Evolutionary conservation across 228 moss, liverwort and hornwort species (phyloP), one percentile per base, ranked within the genome.

Genomic region (Sphagnum magellanicum): DNA sequence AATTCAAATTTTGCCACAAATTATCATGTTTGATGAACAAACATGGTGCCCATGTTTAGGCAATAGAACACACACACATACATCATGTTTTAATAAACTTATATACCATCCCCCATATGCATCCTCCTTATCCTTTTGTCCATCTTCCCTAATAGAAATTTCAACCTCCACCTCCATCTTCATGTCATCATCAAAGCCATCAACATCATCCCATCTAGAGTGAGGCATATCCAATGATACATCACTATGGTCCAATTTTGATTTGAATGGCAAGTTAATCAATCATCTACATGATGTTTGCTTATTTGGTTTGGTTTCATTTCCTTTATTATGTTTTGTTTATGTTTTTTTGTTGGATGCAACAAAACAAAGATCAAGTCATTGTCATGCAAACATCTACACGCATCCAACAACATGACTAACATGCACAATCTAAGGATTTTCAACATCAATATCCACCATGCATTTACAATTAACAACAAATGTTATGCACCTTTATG

Each of bases 101-200:
- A n/a, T 80, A 71, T 83, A 83, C 15, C 75, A 72, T 65, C 78
- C 17, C 52, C 83, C 90, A 63, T 32, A 32, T 32, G 32, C 32
- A 32, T 84, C 79, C 68, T 81, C 84, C 61, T 74, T 72, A 53
- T 83, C 74, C 65, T 88, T 87, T 76, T 92, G 88, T 76, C 91
- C 92, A 52, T 96, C 89, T 59, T 78, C 88, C 68, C 79, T 75
- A 61, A 80, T 81, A 61, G 87, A 87, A 88, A 91, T 91, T 32
- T 32, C 32, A 32, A 32, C 32, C 75, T 97, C 97, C 76, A 97
- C 82, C 83, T 91, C 91, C 81, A 94, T 82, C 73, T 93, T 93
- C 91, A 82, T 74, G 60, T 93, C 93, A 81, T 92, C 88, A 60
- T 86, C 86, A 70, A 87, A 88, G 8, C 80, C 76, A 67, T 88